phyloP scores from a whole-genome alignment of 2,329 filamentous ascomycete genomes.

The Calonectria hawksworthii region DNA sequence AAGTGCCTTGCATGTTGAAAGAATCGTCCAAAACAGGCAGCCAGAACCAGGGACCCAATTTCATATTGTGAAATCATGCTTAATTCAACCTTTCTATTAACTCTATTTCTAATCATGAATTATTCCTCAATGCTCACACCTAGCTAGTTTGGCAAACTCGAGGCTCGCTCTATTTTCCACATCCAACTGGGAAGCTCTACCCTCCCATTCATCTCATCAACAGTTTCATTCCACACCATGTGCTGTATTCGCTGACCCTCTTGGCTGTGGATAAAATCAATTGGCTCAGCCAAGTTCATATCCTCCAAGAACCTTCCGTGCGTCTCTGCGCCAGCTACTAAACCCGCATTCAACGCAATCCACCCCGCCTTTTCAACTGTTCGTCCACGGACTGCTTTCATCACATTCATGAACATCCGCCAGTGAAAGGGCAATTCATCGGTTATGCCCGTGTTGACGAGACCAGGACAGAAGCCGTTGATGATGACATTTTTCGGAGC shows the following conservation, averaged over 20 bases:
- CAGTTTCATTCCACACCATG: constrained; percentile 21
- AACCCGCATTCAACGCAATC: constrained; percentile 35
- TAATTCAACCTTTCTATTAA: not conserved
- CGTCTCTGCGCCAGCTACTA: constrained; percentile 29
- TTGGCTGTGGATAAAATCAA: not conserved
- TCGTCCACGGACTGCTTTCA: constrained; percentile 19
- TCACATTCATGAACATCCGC: constrained; percentile 13
- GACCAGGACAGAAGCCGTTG: constrained; percentile 33
- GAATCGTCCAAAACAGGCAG: too few species aligned
- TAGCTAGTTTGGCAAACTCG: not conserved
- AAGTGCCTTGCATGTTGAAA: too few species aligned
- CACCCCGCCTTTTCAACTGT: constrained; percentile 28
- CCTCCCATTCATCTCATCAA: constrained; percentile 12
- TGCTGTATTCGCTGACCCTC: constrained; percentile 4
- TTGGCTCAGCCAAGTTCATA: constrained; percentile 1
- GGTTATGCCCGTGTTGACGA: constrained; percentile 27
- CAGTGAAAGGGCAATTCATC: constrained; percentile 33
- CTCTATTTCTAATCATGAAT: not conserved
- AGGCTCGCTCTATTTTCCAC: not conserved
- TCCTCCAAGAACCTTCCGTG: constrained; percentile 35
- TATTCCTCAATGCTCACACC: not conserved
- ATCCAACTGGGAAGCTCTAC: not conserved
- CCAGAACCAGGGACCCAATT: not conserved
- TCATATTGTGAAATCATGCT: not conserved
- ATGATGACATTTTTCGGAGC: constrained; percentile 25